Evolutionary conservation across 2,329 filamentous ascomycete genomes (phyloP).

Genomic region (Fusarium denticulatum): DNA sequence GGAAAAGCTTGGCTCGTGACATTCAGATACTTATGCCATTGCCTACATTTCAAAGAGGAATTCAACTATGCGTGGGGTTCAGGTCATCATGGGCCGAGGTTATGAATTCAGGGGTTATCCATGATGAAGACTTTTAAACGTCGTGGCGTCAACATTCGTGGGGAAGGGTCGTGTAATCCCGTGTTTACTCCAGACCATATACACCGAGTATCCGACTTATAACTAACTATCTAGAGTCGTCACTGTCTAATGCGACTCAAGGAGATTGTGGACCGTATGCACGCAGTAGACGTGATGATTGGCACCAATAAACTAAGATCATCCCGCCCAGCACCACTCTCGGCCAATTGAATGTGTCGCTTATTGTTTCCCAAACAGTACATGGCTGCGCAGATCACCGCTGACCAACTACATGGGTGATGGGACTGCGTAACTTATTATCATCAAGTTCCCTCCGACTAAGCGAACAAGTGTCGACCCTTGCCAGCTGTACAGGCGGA

Average conservation of each 20-base stretch:
- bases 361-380: not conserved
- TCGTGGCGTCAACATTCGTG: not conserved
- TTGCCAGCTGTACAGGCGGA: not conserved
- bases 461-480: not conserved
- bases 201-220: not conserved
- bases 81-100: rapidly evolving
- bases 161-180: not conserved
- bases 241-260: rapidly evolving
- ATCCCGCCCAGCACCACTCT: not conserved
- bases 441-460: not conserved
- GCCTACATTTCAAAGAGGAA: too few relatives aligned
- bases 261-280: not conserved
- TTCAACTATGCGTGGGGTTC: not conserved
- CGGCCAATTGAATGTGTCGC: not conserved
- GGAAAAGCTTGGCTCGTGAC: too few relatives aligned
- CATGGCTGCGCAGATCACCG: not conserved
- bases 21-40: too few relatives aligned
- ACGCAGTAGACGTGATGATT: not conserved
- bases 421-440: not conserved
- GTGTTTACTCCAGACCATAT: not conserved
- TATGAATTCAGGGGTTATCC: not conserved
- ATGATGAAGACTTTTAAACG: rapidly evolving
- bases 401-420: too few relatives aligned
- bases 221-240: not conserved
- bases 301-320: not conserved